Evolutionary conservation across 1,284 basidiomycete genomes (phyloP).

Genomic region (Mycosarcoma maydis): DNA sequence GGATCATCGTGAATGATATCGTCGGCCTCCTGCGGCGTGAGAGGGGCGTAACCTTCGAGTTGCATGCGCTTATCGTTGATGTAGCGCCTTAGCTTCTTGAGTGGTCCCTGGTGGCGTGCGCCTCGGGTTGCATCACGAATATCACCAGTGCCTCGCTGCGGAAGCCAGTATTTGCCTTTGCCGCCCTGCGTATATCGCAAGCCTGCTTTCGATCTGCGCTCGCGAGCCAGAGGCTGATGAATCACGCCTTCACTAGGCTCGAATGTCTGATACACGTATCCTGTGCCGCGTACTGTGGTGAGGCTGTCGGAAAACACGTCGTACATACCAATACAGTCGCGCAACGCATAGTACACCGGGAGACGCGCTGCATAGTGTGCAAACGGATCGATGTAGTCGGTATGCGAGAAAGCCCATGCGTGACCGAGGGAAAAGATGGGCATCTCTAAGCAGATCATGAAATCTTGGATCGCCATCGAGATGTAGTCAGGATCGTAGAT

Average conservation of each 20-base stretch:
- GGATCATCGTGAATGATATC: constrained; percentile 75
- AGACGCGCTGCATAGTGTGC: constrained; percentile 54
- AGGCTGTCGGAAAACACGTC: constrained; percentile 89
- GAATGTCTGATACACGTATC: constrained; percentile 93
- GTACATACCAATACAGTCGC: constrained; percentile 77
- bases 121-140: constrained; percentile 34
- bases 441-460: constrained; percentile 90
- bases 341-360: constrained; percentile 74
- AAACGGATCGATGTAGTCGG: constrained; percentile 59
- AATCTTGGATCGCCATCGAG: constrained; percentile 61
- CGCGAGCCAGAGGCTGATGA: constrained; percentile 70
- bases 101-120: constrained; percentile 66
- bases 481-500: constrained; percentile 81
- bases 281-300: constrained; percentile 83
- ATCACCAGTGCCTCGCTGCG: constrained; percentile 38
- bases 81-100: constrained; percentile 68
- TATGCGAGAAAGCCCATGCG: constrained; percentile 78
- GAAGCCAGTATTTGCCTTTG: constrained; percentile 70
- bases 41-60: constrained; percentile 79
- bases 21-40: constrained; percentile 76
- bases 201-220: constrained; percentile 70
- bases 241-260: constrained; percentile 93
- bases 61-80: constrained; percentile 70
- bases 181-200: constrained; percentile 89
- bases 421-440: constrained; percentile 95